Percentiles rank a stretch among this genome's conserved stretches.
Conservation (phyloP, 2,329 filamentous ascomycete species). For the Monosporascus sp. region DNA sequence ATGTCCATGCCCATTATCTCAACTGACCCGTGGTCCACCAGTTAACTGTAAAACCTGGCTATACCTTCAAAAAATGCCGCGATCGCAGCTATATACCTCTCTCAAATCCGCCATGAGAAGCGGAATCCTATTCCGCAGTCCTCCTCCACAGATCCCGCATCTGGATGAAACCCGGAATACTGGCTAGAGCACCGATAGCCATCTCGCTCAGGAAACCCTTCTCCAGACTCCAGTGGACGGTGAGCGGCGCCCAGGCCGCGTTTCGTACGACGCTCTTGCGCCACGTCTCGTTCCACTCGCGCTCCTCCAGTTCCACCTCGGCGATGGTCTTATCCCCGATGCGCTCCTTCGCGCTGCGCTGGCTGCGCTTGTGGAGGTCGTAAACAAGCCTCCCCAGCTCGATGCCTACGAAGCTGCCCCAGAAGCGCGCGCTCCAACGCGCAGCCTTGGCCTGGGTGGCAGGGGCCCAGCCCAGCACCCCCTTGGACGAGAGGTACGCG, state of each 20-base stretch:
- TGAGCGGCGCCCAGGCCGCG: conserved; percentile 74
- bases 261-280: conserved; percentile 66
- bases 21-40: neutral
- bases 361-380: conserved; percentile 36
- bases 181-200: conserved; percentile 54
- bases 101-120: no score
- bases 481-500: conserved; percentile 70
- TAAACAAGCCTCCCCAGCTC: conserved; percentile 65
- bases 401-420: conserved; percentile 71
- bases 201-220: conserved; percentile 57
- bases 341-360: conserved; percentile 31
- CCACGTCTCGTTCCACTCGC: conserved; percentile 48
- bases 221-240: conserved; percentile 75
- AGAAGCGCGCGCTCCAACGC: conserved; percentile 72
- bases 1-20: no score
- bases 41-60: neutral
- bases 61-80: neutral
- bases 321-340: conserved; percentile 36
- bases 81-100: no score
- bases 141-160: conserved; percentile 28
- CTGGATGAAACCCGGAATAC: conserved; percentile 26
- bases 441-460: conserved; percentile 57
- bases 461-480: conserved; percentile 57
- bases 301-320: conserved; percentile 24
- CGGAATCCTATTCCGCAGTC: conserved; percentile 20